Evolutionary conservation across 768 basidiomycete species (phyloP), one percentile per base, ranked within the genome.

Genomic region (Lactarius sp.): DNA sequence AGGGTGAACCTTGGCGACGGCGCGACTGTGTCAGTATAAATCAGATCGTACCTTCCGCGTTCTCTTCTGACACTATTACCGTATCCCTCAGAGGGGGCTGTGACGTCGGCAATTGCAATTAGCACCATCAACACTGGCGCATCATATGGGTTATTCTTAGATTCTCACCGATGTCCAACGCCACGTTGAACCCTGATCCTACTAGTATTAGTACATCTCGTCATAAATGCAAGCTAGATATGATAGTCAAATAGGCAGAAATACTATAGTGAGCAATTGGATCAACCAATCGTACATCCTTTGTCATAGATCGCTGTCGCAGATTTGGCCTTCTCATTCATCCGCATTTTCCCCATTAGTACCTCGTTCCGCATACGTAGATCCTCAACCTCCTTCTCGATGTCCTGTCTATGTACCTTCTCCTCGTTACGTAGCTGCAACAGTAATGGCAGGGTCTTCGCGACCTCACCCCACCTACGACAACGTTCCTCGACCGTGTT

Each of bases 331-430:
- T 31, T 49, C 33, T 33, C 52, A 18, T 50, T 64, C 31, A 66
- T 41, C 33, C 6, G 39, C 16, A 57, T 53, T 16, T 36, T 57
- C 54, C 61, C 67, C 22, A 63, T 51, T 13, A 68, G 59, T 22
- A 68, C 61, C 51, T 68, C 67, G 36, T 67, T 68, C 41, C 67
- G 57, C 67, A 68, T 68, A 36, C 61, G 60, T 51, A 68, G 36
- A 57, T 68, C 67, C 44, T 66, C 66, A 12, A 68, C 61, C 61
- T 68, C 67, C 54, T 59, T 58, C 61, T 66, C 65, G 18, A 68
- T 59, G 13, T 67, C 61, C 36, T 53, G 49, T 20, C 67, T 66
- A 31, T 67, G 53, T 9, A 2, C 42, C 46, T 56, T 59, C 51
- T 68, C 67, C 46, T 66, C 60, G n/a, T 63, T 59, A 9, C 58